Conservation (phyloP, 148 eudicot genomes). For the Hydrangea macrophylla region DNA sequence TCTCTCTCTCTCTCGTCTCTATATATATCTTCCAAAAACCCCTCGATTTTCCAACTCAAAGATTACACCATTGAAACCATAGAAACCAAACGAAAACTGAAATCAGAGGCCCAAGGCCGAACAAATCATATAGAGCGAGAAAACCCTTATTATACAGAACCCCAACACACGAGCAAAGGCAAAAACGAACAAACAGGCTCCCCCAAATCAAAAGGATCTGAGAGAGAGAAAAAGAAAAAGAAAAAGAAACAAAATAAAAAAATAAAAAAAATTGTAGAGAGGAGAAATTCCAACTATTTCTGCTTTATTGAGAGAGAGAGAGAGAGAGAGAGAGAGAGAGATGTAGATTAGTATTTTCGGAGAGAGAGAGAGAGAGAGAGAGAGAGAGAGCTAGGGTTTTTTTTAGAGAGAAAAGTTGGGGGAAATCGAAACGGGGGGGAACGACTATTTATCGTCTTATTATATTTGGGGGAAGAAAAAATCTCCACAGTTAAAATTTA, state of each 20-base stretch:
- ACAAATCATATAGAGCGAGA: neutral
- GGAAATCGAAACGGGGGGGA: neutral
- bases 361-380: neutral
- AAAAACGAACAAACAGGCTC: no score
- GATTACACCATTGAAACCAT: neutral
- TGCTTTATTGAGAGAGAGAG: neutral
- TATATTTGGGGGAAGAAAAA: neutral
- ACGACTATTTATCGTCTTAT: no score
- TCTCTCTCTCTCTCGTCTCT: no score
- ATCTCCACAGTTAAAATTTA: no score
- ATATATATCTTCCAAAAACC: neutral
- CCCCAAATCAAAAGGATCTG: neutral
- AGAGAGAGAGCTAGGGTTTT: no score
- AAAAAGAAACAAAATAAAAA: neutral
- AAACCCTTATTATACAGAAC: neutral
- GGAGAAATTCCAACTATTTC: no score
- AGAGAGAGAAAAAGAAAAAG: neutral
- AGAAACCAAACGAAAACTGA: neutral
- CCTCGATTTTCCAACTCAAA: neutral
- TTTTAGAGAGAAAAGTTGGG: neutral
- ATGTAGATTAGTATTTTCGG: neutral
- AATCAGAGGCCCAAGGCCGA: neutral
- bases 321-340: neutral
- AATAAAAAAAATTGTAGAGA: no score
- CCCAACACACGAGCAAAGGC: neutral